These are phyloP conservation scores for Penicillium sp. DNA, from an alignment of 2,329 filamentous ascomycete genomes.

Conservation along the genomic window DNA sequence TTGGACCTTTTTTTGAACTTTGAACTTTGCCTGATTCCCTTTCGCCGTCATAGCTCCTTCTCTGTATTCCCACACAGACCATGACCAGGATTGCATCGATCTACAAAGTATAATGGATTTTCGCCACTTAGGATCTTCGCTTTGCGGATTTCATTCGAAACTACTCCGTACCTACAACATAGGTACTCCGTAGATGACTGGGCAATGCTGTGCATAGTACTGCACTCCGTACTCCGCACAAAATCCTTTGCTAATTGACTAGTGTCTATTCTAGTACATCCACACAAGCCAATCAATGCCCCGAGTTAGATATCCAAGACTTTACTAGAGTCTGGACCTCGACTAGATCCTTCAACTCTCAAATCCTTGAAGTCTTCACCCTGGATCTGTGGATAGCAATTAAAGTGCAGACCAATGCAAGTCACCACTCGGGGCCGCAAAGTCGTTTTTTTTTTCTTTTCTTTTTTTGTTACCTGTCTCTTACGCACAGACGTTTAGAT, in stretches of 20 bases:
- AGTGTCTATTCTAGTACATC: not conserved
- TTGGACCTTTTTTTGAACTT: not conserved
- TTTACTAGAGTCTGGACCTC: not conserved
- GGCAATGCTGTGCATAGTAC: not conserved
- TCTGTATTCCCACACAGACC: not conserved
- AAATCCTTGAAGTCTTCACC: not conserved
- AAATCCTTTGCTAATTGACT: not conserved
- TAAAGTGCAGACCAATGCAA: slow-evolving; percentile 5
- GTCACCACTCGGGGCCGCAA: not conserved
- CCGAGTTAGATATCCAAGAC: not conserved
- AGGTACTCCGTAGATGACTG: not conserved
- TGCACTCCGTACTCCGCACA: not conserved
- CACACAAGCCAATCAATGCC: not conserved
- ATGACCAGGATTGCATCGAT: slow-evolving; percentile 1
- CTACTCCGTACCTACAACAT: not conserved
- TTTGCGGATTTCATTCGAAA: not conserved
- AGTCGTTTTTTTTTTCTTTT: not conserved
- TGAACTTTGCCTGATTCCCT: not conserved
- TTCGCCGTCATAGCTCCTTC: slow-evolving; percentile 1
- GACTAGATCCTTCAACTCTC: not conserved
- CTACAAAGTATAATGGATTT: slow-evolving; percentile 1
- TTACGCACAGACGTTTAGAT: slow-evolving; percentile 4
- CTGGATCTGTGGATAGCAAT: not conserved
- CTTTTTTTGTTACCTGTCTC: not conserved
- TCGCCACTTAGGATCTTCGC: slow-evolving; percentile 1